These are phyloP conservation scores for Cardamine occulta DNA, from an alignment of 345 rosid species.

Conservation along the genomic window DNA sequence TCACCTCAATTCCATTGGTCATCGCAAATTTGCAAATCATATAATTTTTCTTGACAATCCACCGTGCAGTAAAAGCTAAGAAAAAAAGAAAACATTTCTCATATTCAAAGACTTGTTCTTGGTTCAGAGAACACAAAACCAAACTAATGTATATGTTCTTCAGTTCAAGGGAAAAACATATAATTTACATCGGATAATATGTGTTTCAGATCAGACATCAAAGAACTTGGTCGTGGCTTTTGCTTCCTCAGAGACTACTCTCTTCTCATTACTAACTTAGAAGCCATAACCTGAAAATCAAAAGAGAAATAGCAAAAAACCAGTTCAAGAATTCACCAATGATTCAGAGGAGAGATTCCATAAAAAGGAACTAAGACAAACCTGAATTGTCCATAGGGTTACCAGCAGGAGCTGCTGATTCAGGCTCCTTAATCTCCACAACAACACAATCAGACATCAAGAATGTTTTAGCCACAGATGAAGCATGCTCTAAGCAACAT, in stretches of 20 bases:
- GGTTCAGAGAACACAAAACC: slow-evolving; percentile 5
- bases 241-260: slow-evolving; percentile 15
- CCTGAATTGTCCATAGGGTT: slow-evolving; percentile 80
- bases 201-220: neutral
- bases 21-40: slow-evolving; percentile 11
- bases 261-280: slow-evolving; percentile 34
- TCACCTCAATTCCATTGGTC: neutral
- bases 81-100: neutral
- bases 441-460: slow-evolving; percentile 98
- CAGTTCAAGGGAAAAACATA: slow-evolving; percentile 30
- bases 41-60: neutral
- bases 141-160: slow-evolving; percentile 23
- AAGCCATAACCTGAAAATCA: slow-evolving; percentile 23
- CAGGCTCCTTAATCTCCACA: slow-evolving; percentile 93
- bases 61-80: neutral
- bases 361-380: neutral
- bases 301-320: neutral
- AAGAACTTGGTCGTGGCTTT: slow-evolving; percentile 21
- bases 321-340: neutral
- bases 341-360: neutral
- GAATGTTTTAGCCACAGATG: slow-evolving; percentile 91
- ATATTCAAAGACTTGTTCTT: slow-evolving; percentile 16
- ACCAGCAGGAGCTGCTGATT: slow-evolving; percentile 60
- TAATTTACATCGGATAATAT: slow-evolving; percentile 7
- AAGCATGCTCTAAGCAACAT: slow-evolving; percentile 96